These are phyloP conservation scores for Oldenlandia corymbosa DNA, from an alignment of 257 asterid species.

Conservation along the genomic window DNA sequence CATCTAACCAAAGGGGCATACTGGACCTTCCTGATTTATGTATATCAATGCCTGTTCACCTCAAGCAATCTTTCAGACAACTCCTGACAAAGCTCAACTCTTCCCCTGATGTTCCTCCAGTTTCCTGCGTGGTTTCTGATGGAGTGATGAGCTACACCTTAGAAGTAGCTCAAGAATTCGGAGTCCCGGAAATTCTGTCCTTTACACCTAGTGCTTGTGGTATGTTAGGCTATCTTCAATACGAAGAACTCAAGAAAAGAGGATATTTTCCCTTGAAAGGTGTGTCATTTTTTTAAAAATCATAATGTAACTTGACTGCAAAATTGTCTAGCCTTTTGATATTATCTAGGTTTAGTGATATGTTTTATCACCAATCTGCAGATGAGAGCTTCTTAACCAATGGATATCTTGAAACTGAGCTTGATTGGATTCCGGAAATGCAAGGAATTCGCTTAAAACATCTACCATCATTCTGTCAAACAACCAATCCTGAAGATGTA, in stretches of 20 bases:
- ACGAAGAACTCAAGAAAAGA: slow-evolving; percentile 17
- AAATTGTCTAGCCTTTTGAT: too few relatives aligned
- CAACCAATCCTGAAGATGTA: slow-evolving; percentile 25
- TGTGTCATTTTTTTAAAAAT: background rate
- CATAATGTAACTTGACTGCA: too few relatives aligned
- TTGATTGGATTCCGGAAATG: slow-evolving; percentile 43
- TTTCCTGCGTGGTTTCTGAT: slow-evolving; percentile 22
- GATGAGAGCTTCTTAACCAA: slow-evolving; percentile 37
- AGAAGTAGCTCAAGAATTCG: slow-evolving; percentile 23
- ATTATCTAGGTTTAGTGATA: background rate
- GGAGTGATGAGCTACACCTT: slow-evolving; percentile 29
- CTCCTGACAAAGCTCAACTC: slow-evolving; percentile 14
- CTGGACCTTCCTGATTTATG: slow-evolving; percentile 23
- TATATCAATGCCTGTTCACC: slow-evolving; percentile 19
- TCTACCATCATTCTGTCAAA: slow-evolving; percentile 32
- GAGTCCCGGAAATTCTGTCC: slow-evolving; percentile 19
- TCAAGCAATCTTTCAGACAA: slow-evolving; percentile 19
- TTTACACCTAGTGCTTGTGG: slow-evolving; percentile 29
- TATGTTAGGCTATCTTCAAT: slow-evolving; percentile 27
- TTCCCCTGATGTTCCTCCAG: slow-evolving; percentile 14
- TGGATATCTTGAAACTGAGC: slow-evolving; percentile 37
- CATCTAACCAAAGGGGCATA: slow-evolving; percentile 17
- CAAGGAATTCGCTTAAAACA: slow-evolving; percentile 27
- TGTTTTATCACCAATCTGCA: background rate
- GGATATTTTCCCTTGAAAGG: slow-evolving; percentile 28